Evolutionary conservation across 1,284 basidiomycete species (phyloP), one percentile per base, ranked within the genome.

Genomic region (Sanguinoderma infundibulare): DNA sequence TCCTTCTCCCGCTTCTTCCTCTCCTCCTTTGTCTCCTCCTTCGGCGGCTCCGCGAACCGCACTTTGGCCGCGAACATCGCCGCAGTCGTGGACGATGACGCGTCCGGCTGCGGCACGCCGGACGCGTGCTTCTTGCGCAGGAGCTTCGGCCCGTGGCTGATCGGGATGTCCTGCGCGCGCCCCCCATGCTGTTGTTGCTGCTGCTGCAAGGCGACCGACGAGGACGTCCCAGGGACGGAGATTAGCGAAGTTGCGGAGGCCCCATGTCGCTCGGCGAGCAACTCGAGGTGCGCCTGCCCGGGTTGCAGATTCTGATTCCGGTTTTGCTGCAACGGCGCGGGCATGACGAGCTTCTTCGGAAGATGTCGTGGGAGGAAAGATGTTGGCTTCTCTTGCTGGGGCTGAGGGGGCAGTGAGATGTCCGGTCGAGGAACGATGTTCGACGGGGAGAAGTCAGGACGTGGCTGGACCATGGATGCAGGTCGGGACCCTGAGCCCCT

Each of bases 341-440:
- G 87, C 87, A 90, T 90, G 36, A 90, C 84, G 34, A 90, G 81
- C 36, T 76, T 81, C 71, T 82, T 87, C 2, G 87, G 87, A 26
- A 86, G 68, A 68, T 86, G 81, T 38, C 74, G 78, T 15, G 80
- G 81, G 28, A 69, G 72, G 0, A 71, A 74, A 17, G 65, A 66
- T 24, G 57, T 51, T 20, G 61, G 60, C 46, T 67, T 60, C 44
- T 64, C 55, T 6, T 51, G 49, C 54, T 54, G 63, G 30, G 38
- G 60, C 6, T 50, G 65, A 0, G 74, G 73, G 8, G 73, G 74
- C 15, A 74, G 66, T 2, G 61, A 22, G 52, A 74, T 73, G 53
- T 75, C 73, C 2, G 72, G 72, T 3, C 64, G 63, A 1, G 63
- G 69, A 5, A 60, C 52, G 7, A 44, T 39, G 35, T 38, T 66